Evolutionary conservation across 177 flowering plant genomes (phyloP).

Genomic region (Vitis hybrid): DNA sequence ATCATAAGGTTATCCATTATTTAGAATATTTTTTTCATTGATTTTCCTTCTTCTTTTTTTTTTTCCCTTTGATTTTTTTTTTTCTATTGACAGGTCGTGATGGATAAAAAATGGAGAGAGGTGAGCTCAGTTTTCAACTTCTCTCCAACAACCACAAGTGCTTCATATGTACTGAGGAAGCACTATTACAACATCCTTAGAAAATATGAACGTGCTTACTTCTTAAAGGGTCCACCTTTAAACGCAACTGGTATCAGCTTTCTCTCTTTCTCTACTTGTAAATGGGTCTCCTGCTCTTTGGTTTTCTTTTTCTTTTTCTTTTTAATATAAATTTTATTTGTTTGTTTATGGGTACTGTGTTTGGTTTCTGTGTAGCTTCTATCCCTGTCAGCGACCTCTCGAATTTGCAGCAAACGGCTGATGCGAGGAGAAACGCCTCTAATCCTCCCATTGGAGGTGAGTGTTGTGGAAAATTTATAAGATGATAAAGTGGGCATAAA

Average conservation of each 20-base stretch:
- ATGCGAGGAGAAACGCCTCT: slow-evolving; percentile 2
- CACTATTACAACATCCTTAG: slow-evolving; percentile 67
- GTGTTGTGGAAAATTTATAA: background rate
- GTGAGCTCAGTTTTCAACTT: slow-evolving; percentile 67
- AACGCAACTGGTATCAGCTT: slow-evolving; percentile 33
- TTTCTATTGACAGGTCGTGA: slow-evolving; percentile 49
- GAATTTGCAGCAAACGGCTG: slow-evolving; percentile 28
- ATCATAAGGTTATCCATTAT: slow-evolving; percentile 54
- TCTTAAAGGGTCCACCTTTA: slow-evolving; percentile 46
- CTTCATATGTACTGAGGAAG: slow-evolving; percentile 76
- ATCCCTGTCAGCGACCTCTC: slow-evolving; percentile 16
- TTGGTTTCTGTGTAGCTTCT: slow-evolving; percentile 16
- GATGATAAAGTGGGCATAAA: background rate
- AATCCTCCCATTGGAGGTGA: slow-evolving; percentile 23
- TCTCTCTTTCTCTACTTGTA: background rate
- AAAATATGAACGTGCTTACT: slow-evolving; percentile 78
- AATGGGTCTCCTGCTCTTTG: background rate
- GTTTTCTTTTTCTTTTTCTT: background rate
- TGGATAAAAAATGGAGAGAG: slow-evolving; percentile 92
- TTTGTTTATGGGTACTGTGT: background rate
- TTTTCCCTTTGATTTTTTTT: background rate
- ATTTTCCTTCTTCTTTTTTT: background rate
- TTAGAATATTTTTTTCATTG: background rate
- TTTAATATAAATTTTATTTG: background rate
- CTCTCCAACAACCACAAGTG: slow-evolving; percentile 84